These are phyloP conservation scores for Papilionanthe hybrid DNA, from an alignment of 116 monocot genomes.

Conservation along the genomic window DNA sequence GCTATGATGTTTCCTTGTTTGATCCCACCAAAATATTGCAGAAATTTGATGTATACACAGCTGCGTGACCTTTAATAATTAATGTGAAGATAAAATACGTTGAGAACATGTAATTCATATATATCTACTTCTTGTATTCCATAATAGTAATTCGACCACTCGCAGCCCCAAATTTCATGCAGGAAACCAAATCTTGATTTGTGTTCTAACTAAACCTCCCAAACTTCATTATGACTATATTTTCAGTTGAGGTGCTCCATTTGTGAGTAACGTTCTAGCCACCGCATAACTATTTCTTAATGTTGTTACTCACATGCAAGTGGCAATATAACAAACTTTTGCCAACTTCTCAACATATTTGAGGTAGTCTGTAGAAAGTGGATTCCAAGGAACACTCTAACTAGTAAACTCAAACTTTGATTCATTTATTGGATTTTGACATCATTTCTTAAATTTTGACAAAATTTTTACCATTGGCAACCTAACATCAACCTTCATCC, in stretches of 20 bases:
- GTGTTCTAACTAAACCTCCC: neutral
- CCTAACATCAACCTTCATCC: neutral
- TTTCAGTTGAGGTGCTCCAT: too few relatives aligned
- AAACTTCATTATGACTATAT: neutral
- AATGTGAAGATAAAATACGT: too few relatives aligned
- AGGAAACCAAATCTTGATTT: neutral
- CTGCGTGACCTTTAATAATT: too few relatives aligned
- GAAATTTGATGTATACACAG: too few relatives aligned
- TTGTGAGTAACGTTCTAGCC: neutral
- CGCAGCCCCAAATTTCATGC: neutral
- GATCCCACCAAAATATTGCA: too few relatives aligned
- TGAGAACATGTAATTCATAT: too few relatives aligned
- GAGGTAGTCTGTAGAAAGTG: neutral
- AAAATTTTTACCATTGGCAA: neutral
- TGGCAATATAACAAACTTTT: neutral
- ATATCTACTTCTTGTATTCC: neutral
- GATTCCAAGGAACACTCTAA: neutral
- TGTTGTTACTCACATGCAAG: neutral
- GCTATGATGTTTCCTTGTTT: too few relatives aligned
- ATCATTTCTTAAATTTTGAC: neutral
- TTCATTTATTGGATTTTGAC: neutral
- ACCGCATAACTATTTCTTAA: neutral
- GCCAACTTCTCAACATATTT: neutral
- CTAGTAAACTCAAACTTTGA: neutral
- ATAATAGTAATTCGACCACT: neutral